These are phyloP conservation scores for Arachis hypogaea DNA, from an alignment of 306 rosid genomes.

Conservation along the genomic window DNA sequence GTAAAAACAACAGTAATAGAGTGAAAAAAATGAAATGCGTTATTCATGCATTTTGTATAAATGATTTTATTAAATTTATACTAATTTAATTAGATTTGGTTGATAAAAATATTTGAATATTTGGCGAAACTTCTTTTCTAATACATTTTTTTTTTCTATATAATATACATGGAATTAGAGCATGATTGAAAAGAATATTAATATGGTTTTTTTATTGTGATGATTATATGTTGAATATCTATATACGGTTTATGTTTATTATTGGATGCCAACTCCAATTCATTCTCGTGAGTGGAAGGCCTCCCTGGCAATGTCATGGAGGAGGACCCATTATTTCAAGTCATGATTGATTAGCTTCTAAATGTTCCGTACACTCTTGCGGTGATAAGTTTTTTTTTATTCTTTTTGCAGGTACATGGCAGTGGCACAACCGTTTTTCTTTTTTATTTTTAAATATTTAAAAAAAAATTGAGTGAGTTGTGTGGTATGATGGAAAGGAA, in stretches of 20 bases:
- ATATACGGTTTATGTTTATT: not conserved
- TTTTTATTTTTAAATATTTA: no score
- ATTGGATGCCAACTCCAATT: slow-evolving; percentile 43
- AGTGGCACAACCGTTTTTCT: no score
- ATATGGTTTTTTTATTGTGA: slow-evolving; percentile 12
- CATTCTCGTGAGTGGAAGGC: slow-evolving; percentile 29
- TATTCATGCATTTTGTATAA: no score
- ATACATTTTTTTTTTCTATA: slow-evolving; percentile 16
- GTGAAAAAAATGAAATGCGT: no score
- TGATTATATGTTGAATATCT: not conserved
- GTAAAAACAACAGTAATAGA: no score
- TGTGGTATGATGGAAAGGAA: slow-evolving; percentile 3
- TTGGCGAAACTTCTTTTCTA: no score
- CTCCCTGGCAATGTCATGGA: slow-evolving; percentile 19
- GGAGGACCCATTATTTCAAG: not conserved
- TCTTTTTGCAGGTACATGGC: no score
- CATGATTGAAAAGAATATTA: not conserved
- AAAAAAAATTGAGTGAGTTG: not conserved
- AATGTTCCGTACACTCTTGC: slow-evolving; percentile 23
- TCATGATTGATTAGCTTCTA: not conserved
- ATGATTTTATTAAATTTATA: no score
- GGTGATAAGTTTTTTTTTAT: not conserved
- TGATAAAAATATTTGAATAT: no score
- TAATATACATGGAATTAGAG: not conserved
- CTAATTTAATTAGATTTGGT: no score